Evolutionary conservation across 768 basidiomycete species (phyloP).

Genomic region (Coprinopsis cinerea): DNA sequence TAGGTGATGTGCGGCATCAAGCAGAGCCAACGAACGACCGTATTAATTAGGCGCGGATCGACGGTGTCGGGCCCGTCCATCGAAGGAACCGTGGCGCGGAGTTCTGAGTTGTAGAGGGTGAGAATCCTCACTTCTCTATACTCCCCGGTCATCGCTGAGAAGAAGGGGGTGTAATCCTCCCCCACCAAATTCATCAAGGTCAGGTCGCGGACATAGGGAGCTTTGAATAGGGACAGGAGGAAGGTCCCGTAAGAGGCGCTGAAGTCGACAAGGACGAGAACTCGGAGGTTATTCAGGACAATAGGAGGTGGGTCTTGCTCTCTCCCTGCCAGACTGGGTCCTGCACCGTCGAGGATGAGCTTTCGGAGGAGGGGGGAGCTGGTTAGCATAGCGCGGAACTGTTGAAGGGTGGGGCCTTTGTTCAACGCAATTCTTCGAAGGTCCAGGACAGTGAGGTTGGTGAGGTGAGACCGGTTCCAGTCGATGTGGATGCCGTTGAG

Average conservation of each 20-base stretch:
- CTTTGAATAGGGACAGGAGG: slow-evolving; percentile 43
- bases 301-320: slow-evolving; percentile 28
- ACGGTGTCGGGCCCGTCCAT: slow-evolving; percentile 17
- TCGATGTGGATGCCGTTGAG: slow-evolving; percentile 58
- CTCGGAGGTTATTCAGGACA: slow-evolving; percentile 41
- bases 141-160: slow-evolving; percentile 37
- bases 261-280: slow-evolving; percentile 54
- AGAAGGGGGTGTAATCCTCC: slow-evolving; percentile 45
- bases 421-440: slow-evolving; percentile 55
- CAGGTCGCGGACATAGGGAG: slow-evolving; percentile 52
- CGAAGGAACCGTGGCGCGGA: slow-evolving; percentile 13
- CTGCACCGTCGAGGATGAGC: slow-evolving; percentile 58
- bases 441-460: slow-evolving; percentile 59
- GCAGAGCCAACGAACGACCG: slow-evolving; percentile 45
- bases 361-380: slow-evolving; percentile 45
- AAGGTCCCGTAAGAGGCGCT: slow-evolving; percentile 41
- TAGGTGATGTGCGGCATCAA: slow-evolving; percentile 53
- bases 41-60: background rate
- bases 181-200: slow-evolving; percentile 50
- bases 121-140: slow-evolving; percentile 51
- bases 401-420: slow-evolving; percentile 39
- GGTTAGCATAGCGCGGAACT: slow-evolving; percentile 48
- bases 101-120: slow-evolving; percentile 42
- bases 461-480: slow-evolving; percentile 43
- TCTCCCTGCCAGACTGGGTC: slow-evolving; percentile 33